phyloP scores from a whole-genome alignment of 805 yeast genomes.

The Kuraishia hungarica region DNA sequence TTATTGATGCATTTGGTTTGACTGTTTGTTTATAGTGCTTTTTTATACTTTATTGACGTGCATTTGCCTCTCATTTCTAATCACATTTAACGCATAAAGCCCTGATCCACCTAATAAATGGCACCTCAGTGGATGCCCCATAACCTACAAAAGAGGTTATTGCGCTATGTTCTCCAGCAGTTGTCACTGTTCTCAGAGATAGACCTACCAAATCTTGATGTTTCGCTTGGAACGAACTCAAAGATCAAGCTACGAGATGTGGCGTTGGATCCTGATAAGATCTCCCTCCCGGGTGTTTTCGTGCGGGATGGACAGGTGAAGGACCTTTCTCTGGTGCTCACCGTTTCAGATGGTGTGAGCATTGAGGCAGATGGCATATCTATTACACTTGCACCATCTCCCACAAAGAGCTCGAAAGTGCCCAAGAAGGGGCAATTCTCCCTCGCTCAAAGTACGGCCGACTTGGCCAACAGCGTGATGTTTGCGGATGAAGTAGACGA shows the following conservation, averaged over 20 bases:
- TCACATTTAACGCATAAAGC: neutral
- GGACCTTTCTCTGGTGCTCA: slow-evolving; percentile 46
- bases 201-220: slow-evolving; percentile 75
- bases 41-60: neutral
- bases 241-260: slow-evolving; percentile 50
- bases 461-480: slow-evolving; percentile 55
- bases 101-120: slow-evolving; percentile 9
- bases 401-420: slow-evolving; percentile 8
- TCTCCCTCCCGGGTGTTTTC: slow-evolving; percentile 55
- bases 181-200: slow-evolving; percentile 74
- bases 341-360: slow-evolving; percentile 63
- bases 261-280: slow-evolving; percentile 61
- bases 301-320: slow-evolving; percentile 55
- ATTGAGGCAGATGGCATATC: slow-evolving; percentile 50
- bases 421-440: slow-evolving; percentile 29
- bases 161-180: slow-evolving; percentile 74
- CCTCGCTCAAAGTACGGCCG: slow-evolving; percentile 66
- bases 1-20: neutral
- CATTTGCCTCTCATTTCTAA: neutral
- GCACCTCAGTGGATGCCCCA: slow-evolving; percentile 68
- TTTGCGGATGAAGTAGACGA: slow-evolving; percentile 27
- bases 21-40: neutral
- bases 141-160: slow-evolving; percentile 72
- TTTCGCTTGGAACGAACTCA: slow-evolving; percentile 55
- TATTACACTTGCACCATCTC: slow-evolving; percentile 32